phyloP scores from a whole-genome alignment of 2,329 filamentous ascomycete genomes.

The Acephala macrosclerotiorum region DNA sequence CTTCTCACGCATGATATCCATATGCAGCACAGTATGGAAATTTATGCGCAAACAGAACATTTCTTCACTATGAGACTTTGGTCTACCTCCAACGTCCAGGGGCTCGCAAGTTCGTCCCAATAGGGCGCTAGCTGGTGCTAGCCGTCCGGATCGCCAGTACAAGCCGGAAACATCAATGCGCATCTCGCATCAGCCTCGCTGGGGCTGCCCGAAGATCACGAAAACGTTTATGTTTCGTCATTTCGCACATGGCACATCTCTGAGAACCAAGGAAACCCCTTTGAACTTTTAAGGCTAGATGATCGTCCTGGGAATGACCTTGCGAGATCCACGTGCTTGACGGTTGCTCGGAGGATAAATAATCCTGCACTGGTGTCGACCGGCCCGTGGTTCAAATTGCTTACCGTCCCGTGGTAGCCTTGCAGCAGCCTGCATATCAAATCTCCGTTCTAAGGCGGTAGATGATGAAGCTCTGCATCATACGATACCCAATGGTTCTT shows the following conservation, averaged over 20 bases:
- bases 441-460: neutral
- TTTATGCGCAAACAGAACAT: neutral
- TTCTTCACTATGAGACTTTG: neutral
- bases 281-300: neutral
- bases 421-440: slow-evolving; percentile 8
- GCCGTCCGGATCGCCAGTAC: slow-evolving; percentile 28
- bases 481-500: neutral
- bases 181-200: slow-evolving; percentile 29
- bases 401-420: neutral
- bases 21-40: neutral
- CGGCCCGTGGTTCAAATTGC: neutral
- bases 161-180: slow-evolving; percentile 24
- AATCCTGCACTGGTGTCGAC: neutral
- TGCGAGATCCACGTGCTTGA: slow-evolving; percentile 11
- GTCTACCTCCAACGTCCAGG: slow-evolving; percentile 2
- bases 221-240: slow-evolving; percentile 22
- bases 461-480: slow-evolving; percentile 3
- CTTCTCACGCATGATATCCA: neutral
- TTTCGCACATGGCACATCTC: slow-evolving; percentile 16
- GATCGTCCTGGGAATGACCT: slow-evolving; percentile 12
- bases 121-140: slow-evolving; percentile 9
- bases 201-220: slow-evolving; percentile 28
- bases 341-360: slow-evolving; percentile 2
- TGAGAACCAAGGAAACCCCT: slow-evolving; percentile 18
- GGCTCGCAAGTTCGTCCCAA: slow-evolving; percentile 37